Conservation (phyloP, 2,329 filamentous ascomycete genomes). For the Penicillium vulpinum region DNA sequence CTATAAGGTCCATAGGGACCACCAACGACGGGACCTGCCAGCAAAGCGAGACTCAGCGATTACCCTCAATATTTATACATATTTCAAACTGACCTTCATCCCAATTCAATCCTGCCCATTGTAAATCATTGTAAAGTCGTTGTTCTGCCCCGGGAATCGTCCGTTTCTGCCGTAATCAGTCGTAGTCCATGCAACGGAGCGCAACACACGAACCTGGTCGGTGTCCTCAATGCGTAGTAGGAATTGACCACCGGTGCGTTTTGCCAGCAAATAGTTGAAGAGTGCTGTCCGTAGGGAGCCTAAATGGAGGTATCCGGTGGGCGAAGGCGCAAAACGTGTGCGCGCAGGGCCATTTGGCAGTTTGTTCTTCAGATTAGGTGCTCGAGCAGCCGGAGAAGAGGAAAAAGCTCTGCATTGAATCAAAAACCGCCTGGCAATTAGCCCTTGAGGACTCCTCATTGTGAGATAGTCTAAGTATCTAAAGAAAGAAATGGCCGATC, state of each 20-base stretch:
- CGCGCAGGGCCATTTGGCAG: slow-evolving; percentile 60
- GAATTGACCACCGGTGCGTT: slow-evolving; percentile 84
- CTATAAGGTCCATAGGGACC: slow-evolving; percentile 83
- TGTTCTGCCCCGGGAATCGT: slow-evolving; percentile 78
- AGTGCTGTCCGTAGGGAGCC: slow-evolving; percentile 88
- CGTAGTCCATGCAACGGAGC: neutral
- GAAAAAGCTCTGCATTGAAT: slow-evolving; percentile 37
- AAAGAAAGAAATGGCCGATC: neutral
- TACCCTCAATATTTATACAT: slow-evolving; percentile 1
- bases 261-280: slow-evolving; percentile 93
- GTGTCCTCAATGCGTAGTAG: slow-evolving; percentile 92
- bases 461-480: neutral
- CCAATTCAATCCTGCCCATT: slow-evolving; percentile 89
- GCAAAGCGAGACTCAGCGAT: slow-evolving; percentile 1
- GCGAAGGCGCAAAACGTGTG: slow-evolving; percentile 92
- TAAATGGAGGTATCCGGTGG: slow-evolving; percentile 89
- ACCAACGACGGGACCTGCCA: slow-evolving; percentile 70
- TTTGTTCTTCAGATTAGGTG: slow-evolving; percentile 36
- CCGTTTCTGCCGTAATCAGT: slow-evolving; percentile 63
- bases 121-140: slow-evolving; percentile 73
- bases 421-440: slow-evolving; percentile 37
- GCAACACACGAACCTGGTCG: slow-evolving; percentile 66
- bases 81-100: slow-evolving; percentile 68
- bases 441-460: slow-evolving; percentile 33
- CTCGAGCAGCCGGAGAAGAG: slow-evolving; percentile 29